These are phyloP conservation scores for Nosema muscidifuracis DNA, from an alignment of 371 early-diverging fungal species.

Conservation along the genomic window DNA sequence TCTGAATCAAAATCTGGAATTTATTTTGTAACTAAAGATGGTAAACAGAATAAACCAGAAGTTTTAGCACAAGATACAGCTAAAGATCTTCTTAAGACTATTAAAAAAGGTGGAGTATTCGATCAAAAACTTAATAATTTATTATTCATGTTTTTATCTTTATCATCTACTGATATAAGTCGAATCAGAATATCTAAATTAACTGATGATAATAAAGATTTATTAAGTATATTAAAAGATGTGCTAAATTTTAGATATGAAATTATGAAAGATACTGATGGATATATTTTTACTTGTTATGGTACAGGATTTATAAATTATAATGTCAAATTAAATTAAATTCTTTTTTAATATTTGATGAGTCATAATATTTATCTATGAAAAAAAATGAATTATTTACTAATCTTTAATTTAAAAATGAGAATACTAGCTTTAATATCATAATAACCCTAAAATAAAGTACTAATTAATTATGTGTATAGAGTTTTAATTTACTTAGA, in stretches of 20 bases:
- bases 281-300: neutral
- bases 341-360: neutral
- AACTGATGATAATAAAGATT: neutral
- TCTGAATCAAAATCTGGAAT: conserved; percentile 46
- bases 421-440: too few species aligned
- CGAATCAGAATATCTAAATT: conserved; percentile 17
- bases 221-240: conserved; percentile 20
- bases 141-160: conserved; percentile 32
- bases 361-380: too few species aligned
- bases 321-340: conserved; percentile 19
- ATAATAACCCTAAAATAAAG: too few species aligned
- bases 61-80: conserved; percentile 5
- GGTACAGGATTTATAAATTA: conserved; percentile 25
- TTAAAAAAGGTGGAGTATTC: conserved; percentile 31
- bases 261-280: conserved; percentile 4
- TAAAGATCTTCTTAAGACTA: conserved; percentile 19
- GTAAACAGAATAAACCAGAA: conserved; percentile 2
- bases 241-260: conserved; percentile 19
- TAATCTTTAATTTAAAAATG: too few species aligned
- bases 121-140: conserved; percentile 35
- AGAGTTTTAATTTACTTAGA: too few species aligned
- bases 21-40: conserved; percentile 24
- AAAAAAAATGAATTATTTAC: too few species aligned
- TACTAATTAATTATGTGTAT: too few species aligned
- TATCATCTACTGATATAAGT: conserved; percentile 19